Evolutionary conservation across 2,329 filamentous ascomycete species (phyloP).

Genomic region (Scedosporium aurantiacum): DNA sequence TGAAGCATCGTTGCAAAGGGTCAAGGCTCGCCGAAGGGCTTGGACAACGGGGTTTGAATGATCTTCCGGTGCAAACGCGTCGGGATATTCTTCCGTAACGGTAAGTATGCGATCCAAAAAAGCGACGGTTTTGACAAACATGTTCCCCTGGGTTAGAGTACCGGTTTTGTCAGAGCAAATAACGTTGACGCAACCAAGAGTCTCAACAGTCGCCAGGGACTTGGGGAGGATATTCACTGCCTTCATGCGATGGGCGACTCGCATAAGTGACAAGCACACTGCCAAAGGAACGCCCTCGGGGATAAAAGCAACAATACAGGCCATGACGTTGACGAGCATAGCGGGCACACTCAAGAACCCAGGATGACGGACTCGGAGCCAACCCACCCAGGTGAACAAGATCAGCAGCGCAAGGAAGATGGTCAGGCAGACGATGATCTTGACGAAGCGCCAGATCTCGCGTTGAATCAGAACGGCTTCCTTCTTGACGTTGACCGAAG

Average conservation of each 20-base stretch:
- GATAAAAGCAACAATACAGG: constrained; percentile 28
- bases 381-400: constrained; percentile 32
- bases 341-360: constrained; percentile 29
- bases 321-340: constrained; percentile 35
- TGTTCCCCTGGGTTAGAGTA: constrained; percentile 31
- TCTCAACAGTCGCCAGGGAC: constrained; percentile 29
- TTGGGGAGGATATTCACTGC: constrained; percentile 29
- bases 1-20: constrained; percentile 30
- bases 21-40: constrained; percentile 19
- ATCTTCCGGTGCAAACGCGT: constrained; percentile 10
- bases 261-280: constrained; percentile 28
- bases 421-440: constrained; percentile 28
- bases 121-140: constrained; percentile 28
- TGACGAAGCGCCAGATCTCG: constrained; percentile 32
- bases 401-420: constrained; percentile 27
- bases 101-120: constrained; percentile 22
- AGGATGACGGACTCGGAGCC: constrained; percentile 25
- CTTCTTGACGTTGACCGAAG: constrained; percentile 24
- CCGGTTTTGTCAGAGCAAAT: constrained; percentile 14
- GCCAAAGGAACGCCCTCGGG: constrained; percentile 29
- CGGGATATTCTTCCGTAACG: constrained; percentile 16
- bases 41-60: constrained; percentile 8
- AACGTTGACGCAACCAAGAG: constrained; percentile 31
- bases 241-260: constrained; percentile 32
- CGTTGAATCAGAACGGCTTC: constrained; percentile 27